Base-by-base conservation (phyloP, 78 protist genomes). In the Chrysochromulina parva region DNA sequence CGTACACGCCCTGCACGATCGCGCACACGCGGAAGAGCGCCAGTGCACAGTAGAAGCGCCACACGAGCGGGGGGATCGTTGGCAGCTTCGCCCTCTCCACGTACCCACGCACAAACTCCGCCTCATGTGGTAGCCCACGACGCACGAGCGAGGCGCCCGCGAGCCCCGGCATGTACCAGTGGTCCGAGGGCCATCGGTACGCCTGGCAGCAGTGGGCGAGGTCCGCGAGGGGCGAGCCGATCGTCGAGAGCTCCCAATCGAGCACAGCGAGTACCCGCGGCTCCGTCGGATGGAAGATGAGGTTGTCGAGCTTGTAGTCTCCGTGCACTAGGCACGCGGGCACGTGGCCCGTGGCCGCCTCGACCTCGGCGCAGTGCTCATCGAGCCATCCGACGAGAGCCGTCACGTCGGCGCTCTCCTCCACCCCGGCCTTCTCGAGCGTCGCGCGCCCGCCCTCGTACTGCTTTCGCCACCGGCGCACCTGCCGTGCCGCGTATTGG, bases 161-260 rank as follows among this genome's bases (percentile, higher is more conserved):
- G 20, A 57, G 60, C 60, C 60, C 60, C 60, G 60, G 60, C 60
- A 57, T 11, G 60, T 13, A 57, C 60, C 60, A 57, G 60, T 57
- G 60, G 20, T 57, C 60, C 60, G 20, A 13, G 20, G 62, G 66
- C 47, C 80, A 16, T 80, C 74, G 93, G 67, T 93, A 92, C n/a
- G 76, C 54, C n/a, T 88, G 17, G 91, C 84, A 57, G 53, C n/a
- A 38, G 91, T 95, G 92, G n/a, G 94, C 54, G 3, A 95, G 65
- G 84, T 95, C 97, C 3, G 94, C 57, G 26, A 92, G 26, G 4
- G 97, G 95, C 28, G 65, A 65, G 62, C 97, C 97, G 47, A 94
- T 47, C n/a, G 97, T 90, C 28, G 89, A 47, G 47, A 95, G 88
- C 65, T 95, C 97, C 96, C 96, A 95, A 58, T 95, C 97, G 52